Evolutionary conservation across 805 yeast genomes (phyloP), one percentile per base, ranked within the genome.

Genomic region (Zygotorulaspora chibaensis): DNA sequence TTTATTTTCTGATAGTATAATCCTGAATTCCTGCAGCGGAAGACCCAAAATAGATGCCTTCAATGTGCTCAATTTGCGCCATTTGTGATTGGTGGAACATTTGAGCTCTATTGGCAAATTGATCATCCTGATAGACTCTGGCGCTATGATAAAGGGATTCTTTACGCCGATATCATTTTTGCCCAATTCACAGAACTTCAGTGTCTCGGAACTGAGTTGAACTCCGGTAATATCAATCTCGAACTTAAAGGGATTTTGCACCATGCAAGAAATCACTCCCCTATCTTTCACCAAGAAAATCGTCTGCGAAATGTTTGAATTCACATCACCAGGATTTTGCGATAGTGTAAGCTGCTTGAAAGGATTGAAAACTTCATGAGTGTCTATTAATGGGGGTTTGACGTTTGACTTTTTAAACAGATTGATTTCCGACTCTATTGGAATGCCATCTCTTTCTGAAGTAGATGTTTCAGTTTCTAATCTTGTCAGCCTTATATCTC

Each of bases 201-300:
- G 50, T 13, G 67, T 62, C 1, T 52, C 42, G 3, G 67, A 55
- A 4, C 56, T 52, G 2, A 83, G 64, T 31, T 66, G 56, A 2
- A 84, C 58, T 26, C 74, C 74, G 15, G 71, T 69, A 4, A 90
- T 66, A 31, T 78, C 81, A 11, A 90, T 67, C 35, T 83, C 87
- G 62, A 87, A 87, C 5, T 77, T 76, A 66, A 80, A 87, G 8
- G 96, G 96, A 60, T 91, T 91, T 58, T 84, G 89, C 8, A 90
- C 57, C 2, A 71, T 67, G 1, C 87, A 67, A 5, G 69, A 60
- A 13, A 85, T 68, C 46, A 80, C 84, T 10, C 78, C 75, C 3
- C 76, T 69, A 43, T 88, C 96, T 28, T 81, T 85, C 13, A 81
- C 81, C 6, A 80, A 53, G 15, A 70, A 57, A 15, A 43, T 56